Evolutionary conservation across 2,329 filamentous ascomycete genomes (phyloP).

Genomic region (Aspergillus pseudonomiae): DNA sequence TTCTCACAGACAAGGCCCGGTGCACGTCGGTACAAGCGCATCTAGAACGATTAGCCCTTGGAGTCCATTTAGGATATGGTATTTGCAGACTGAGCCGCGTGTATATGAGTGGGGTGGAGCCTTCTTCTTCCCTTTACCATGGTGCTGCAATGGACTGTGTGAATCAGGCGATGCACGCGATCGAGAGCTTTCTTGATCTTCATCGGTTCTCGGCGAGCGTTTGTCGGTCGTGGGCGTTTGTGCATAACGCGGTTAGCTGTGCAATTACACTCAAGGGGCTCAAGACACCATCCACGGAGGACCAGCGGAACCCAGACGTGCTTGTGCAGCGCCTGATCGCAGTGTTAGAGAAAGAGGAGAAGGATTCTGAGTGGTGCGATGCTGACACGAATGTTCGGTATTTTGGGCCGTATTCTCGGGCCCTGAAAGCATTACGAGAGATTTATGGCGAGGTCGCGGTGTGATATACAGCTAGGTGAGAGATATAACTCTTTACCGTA

Average conservation of each 20-base stretch:
- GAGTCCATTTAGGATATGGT: conserved; percentile 21
- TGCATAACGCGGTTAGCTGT: conserved; percentile 28
- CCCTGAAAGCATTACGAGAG: conserved; percentile 19
- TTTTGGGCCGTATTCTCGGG: conserved; percentile 25
- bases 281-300: background rate
- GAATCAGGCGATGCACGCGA: conserved; percentile 8
- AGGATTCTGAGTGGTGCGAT: conserved; percentile 22
- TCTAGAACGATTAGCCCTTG: conserved; percentile 23
- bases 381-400: conserved; percentile 23
- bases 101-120: conserved; percentile 7
- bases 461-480: conserved; percentile 28
- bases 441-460: background rate
- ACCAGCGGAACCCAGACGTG: background rate
- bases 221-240: conserved; percentile 26
- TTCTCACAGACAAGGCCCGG: conserved; percentile 15
- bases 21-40: conserved; percentile 22
- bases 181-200: conserved; percentile 22
- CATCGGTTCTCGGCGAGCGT: conserved; percentile 19
- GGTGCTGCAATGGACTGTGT: background rate
- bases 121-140: background rate
- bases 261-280: conserved; percentile 20
- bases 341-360: conserved; percentile 22
- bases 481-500: background rate
- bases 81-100: conserved; percentile 21
- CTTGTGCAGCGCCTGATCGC: conserved; percentile 15